phyloP scores from a whole-genome alignment of 169 alveolate species.

The Perkinsus olseni region DNA sequence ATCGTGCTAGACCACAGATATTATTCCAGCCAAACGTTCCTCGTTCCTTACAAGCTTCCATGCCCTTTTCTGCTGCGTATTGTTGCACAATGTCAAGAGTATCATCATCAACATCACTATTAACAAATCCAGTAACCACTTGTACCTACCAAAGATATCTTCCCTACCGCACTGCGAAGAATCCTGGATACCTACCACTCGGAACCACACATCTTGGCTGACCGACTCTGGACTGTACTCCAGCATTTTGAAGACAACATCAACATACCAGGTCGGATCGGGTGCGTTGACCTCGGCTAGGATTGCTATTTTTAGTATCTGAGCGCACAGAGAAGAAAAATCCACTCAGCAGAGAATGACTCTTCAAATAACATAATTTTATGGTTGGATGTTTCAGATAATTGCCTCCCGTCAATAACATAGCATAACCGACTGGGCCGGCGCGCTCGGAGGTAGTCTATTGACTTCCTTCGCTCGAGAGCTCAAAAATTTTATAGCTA shows the following conservation, averaged over 20 bases:
- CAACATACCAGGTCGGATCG: constrained; percentile 40
- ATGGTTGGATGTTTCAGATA: too few species aligned
- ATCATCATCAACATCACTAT: constrained; percentile 29
- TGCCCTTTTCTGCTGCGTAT: constrained; percentile 61
- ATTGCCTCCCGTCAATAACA: too few species aligned
- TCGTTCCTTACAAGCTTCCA: constrained; percentile 34
- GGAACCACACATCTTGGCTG: constrained; percentile 28
- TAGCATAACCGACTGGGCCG: too few species aligned
- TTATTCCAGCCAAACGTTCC: background rate
- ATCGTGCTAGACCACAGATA: too few species aligned
- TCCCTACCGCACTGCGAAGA: background rate
- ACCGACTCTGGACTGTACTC: constrained; percentile 42
- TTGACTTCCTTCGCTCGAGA: too few species aligned
- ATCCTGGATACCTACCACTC: constrained; percentile 21
- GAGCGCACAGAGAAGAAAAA: background rate
- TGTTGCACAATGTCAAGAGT: constrained; percentile 32
- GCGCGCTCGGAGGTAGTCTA: too few species aligned
- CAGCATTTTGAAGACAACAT: constrained; percentile 39
- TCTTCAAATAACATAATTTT: too few species aligned
- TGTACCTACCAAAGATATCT: constrained; percentile 29
- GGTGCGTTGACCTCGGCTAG: constrained; percentile 37
- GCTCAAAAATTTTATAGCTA: too few species aligned
- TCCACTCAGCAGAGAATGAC: too few species aligned
- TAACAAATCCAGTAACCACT: constrained; percentile 67
- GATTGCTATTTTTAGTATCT: constrained; percentile 29